Evolutionary conservation across 2,329 filamentous ascomycete species (phyloP).

Genomic region (Onygenales sp.): DNA sequence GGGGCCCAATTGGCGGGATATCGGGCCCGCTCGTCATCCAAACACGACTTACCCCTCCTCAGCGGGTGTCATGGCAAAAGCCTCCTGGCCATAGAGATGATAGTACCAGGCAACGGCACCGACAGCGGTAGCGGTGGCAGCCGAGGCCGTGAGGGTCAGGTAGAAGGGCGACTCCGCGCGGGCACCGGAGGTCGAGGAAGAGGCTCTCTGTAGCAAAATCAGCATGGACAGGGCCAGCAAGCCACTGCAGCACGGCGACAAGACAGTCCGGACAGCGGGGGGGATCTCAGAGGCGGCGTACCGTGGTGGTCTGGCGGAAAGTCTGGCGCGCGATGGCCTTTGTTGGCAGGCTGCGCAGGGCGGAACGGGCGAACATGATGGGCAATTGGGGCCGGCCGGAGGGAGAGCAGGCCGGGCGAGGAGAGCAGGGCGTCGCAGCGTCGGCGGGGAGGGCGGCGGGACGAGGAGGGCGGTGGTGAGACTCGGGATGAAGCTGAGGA

Average conservation of each 20-base stretch:
- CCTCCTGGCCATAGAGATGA: slow-evolving; percentile 83
- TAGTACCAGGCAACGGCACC: slow-evolving; percentile 96
- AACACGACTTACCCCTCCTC: slow-evolving; percentile 86
- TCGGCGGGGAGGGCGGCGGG: slow-evolving; percentile 19
- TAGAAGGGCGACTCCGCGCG: slow-evolving; percentile 61
- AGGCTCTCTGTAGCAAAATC: slow-evolving; percentile 45
- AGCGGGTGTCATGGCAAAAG: slow-evolving; percentile 80
- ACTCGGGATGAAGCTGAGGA: neutral
- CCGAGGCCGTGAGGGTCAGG: slow-evolving; percentile 76
- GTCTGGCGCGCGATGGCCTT: slow-evolving; percentile 69
- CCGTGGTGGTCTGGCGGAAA: slow-evolving; percentile 64
- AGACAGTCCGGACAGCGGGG: neutral
- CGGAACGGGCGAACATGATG: slow-evolving; percentile 90
- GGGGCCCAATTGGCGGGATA: neutral
- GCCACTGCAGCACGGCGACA: neutral
- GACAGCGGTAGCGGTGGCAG: slow-evolving; percentile 76
- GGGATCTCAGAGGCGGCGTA: slow-evolving; percentile 42
- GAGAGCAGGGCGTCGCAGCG: slow-evolving; percentile 11
- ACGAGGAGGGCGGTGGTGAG: slow-evolving; percentile 12
- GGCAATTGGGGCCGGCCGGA: slow-evolving; percentile 25
- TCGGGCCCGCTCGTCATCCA: neutral
- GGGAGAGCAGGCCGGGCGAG: slow-evolving; percentile 17
- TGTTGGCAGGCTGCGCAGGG: slow-evolving; percentile 78
- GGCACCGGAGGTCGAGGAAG: slow-evolving; percentile 60
- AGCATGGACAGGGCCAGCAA: neutral